Base-by-base conservation (phyloP, 2,329 filamentous ascomycete genomes). In the Hypoxylon sp. region DNA sequence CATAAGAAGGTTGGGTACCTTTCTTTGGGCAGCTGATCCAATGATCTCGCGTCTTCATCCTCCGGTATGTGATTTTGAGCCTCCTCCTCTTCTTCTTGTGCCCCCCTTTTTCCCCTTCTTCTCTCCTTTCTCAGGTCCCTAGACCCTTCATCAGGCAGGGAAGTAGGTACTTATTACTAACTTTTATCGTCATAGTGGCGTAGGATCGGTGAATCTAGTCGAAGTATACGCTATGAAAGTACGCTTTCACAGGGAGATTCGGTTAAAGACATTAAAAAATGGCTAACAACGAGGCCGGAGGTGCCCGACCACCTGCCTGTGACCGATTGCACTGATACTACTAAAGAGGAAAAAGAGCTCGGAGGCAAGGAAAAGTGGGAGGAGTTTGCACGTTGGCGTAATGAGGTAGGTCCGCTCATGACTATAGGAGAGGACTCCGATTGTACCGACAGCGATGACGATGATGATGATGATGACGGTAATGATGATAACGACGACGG, bases 11-110 rank as follows among this genome's bases (percentile, higher is more conserved):
- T 62, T 77, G 8, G 79, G 73, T 2, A 75, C 75, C 4, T 75
- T 81, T 17, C 62, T 78, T 6, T 82, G 76, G 77, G 79, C 79
- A 3, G 77, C 78, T 7, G 80, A 81, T 50, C 79, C 78, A 1
- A 59, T 79, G 21, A 55, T 82, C 2, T 79, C 77, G 2, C 75
- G 75, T n/a, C 70, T 82, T 0, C 79, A 82, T 24, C 69, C 75
- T 6, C 79, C 79, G 0, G 46, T 50, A 50, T 15, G 46, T 50
- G 5, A 50, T 31, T 27, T 50, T 31, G 10, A 27, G 24, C 5
- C 5, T 29, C 17, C 39, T 3, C 6, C 37, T 46, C 42, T 3
- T 8, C 24, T 7, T 46, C 19, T 47, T 24, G 7, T 32, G 2
- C 10, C 6, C 21, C 6, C 19, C 44, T 15, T 27, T 15, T 2